Evolutionary conservation across 495 filamentous ascomycete genomes (phyloP).

Genomic region (Evansstolkia leycettana): DNA sequence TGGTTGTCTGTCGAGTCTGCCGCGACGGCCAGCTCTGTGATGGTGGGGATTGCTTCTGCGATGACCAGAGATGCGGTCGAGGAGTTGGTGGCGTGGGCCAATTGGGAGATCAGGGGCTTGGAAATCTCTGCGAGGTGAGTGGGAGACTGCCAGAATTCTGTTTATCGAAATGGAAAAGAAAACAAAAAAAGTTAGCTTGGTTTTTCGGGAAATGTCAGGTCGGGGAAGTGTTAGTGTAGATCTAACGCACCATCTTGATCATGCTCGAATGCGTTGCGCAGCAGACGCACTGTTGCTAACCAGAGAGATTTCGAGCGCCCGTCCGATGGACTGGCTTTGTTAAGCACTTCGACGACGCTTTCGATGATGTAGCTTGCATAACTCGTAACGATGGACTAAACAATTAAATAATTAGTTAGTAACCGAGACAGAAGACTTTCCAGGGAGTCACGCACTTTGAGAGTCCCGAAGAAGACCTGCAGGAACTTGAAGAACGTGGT

Average conservation of each 20-base stretch:
- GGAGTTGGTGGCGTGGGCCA: constrained; percentile 40
- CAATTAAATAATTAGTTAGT: constrained; percentile 4
- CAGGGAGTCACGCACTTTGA: constrained; percentile 42
- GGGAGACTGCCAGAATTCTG: constrained; percentile 82
- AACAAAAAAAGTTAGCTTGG: background rate
- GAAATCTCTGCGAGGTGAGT: constrained; percentile 65
- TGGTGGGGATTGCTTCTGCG: constrained; percentile 37
- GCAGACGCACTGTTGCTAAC: constrained; percentile 50
- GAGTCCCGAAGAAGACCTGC: constrained; percentile 60
- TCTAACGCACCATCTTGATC: constrained; percentile 51
- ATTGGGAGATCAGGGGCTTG: constrained; percentile 53
- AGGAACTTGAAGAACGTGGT: constrained; percentile 72
- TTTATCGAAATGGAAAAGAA: background rate
- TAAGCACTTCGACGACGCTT: constrained; percentile 51
- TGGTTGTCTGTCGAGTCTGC: constrained; percentile 76
- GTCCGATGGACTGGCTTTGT: constrained; percentile 32
- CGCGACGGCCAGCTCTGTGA: constrained; percentile 66
- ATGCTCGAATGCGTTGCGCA: constrained; percentile 63
- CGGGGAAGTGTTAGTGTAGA: too few relatives aligned
- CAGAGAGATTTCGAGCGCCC: constrained; percentile 45
- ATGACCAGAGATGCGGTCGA: constrained; percentile 26
- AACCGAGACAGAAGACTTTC: too few relatives aligned
- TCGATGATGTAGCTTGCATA: constrained; percentile 82
- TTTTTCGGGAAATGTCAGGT: too few relatives aligned
- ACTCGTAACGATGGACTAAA: constrained; percentile 73